These are phyloP conservation scores for Curvularia sp. DNA, from an alignment of 2,329 filamentous ascomycete genomes.

Conservation along the genomic window DNA sequence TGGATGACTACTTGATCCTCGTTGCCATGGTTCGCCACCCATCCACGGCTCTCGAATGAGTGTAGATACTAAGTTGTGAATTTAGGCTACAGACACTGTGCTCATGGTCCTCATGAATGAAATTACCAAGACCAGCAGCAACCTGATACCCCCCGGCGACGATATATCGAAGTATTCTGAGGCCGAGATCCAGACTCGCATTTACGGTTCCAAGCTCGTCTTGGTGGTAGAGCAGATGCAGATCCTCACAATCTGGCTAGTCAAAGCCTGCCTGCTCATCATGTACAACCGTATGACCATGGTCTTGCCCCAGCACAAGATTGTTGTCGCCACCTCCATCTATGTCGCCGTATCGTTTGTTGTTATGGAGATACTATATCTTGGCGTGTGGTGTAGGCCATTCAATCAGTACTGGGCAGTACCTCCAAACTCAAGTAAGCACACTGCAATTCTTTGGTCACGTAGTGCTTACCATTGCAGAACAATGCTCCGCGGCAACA, in stretches of 20 bases:
- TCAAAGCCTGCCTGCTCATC: constrained; percentile 62
- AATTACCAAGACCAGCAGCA: constrained; percentile 43
- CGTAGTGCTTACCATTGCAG: constrained; percentile 21
- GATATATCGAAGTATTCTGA: constrained; percentile 43
- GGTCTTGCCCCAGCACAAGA: constrained; percentile 38
- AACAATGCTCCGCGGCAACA: constrained; percentile 54
- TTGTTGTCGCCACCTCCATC: constrained; percentile 52
- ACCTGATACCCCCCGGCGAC: constrained; percentile 45
- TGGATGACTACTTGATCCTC: constrained; percentile 48
- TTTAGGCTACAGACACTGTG: constrained; percentile 43
- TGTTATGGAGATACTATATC: constrained; percentile 58
- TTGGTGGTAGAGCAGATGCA: constrained; percentile 63
- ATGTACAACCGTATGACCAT: constrained; percentile 61
- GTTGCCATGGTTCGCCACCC: constrained; percentile 42
- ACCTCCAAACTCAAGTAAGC: constrained; percentile 48
- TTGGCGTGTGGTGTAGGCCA: constrained; percentile 63
- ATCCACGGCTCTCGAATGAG: not conserved
- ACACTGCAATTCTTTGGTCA: not conserved
- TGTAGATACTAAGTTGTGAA: constrained; percentile 12
- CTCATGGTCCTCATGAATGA: constrained; percentile 45
- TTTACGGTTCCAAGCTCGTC: constrained; percentile 63
- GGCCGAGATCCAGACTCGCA: constrained; percentile 51
- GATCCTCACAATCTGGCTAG: constrained; percentile 58
- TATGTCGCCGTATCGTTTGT: constrained; percentile 57
- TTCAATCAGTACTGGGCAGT: constrained; percentile 62